Conservation (phyloP, 139 green algal genomes). For the Eudorina sp. region DNA sequence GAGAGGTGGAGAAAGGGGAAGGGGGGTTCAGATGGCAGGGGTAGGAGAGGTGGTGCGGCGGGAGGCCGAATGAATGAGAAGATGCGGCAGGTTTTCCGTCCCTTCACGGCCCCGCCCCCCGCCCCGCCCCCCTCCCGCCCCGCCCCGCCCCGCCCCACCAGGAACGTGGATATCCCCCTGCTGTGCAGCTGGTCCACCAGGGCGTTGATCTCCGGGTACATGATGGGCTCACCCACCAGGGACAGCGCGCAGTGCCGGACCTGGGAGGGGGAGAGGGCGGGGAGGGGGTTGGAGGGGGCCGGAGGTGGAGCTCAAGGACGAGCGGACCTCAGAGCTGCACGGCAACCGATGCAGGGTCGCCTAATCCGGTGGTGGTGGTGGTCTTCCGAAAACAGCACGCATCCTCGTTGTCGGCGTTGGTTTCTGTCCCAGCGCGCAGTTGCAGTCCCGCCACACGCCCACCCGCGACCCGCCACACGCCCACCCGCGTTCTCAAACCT, state of each 20-base stretch:
- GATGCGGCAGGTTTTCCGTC: neutral
- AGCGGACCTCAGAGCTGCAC: too few species aligned
- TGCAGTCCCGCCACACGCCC: too few species aligned
- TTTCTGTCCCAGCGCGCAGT: too few species aligned
- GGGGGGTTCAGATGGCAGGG: neutral
- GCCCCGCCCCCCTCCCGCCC: neutral
- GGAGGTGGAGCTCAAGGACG: too few species aligned
- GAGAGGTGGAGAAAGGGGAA: neutral
- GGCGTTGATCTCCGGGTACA: conserved; percentile 90
- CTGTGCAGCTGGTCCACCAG: conserved; percentile 79
- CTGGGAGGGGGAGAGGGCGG: conserved; percentile 41
- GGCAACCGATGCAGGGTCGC: too few species aligned
- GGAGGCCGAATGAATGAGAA: neutral
- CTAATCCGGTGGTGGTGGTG: too few species aligned
- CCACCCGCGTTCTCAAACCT: too few species aligned
- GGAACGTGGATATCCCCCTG: conserved; percentile 84
- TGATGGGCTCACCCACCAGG: conserved; percentile 91
- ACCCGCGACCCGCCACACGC: too few species aligned
- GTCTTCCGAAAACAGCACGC: too few species aligned
- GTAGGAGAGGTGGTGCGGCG: neutral
- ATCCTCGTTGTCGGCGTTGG: too few species aligned
- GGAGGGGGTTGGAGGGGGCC: neutral
- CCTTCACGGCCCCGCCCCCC: neutral
- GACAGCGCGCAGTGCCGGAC: conserved; percentile 84
- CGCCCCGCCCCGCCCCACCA: conserved; percentile 82